These are phyloP conservation scores for Otatea glauca DNA, from an alignment of 176 grass and related monocot genomes.

Conservation along the genomic window DNA sequence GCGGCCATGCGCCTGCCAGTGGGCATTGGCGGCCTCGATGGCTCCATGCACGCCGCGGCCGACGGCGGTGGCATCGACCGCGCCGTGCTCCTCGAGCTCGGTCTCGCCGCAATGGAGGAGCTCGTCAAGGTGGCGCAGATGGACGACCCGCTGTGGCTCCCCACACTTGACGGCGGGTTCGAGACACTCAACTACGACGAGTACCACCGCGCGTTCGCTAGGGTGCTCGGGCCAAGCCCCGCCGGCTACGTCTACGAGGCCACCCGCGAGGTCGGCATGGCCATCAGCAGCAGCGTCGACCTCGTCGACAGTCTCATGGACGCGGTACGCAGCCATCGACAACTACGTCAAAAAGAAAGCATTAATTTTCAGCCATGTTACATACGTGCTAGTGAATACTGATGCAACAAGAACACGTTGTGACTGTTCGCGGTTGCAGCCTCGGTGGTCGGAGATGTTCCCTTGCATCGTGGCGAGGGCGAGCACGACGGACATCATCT, in stretches of 20 bases:
- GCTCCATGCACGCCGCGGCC: slow-evolving; percentile 23
- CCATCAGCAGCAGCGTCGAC: slow-evolving; percentile 68
- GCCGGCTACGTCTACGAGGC: slow-evolving; percentile 72
- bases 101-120: slow-evolving; percentile 91
- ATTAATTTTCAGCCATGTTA: not conserved
- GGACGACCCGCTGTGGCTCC: slow-evolving; percentile 79
- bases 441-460: slow-evolving; percentile 92
- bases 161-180: slow-evolving; percentile 36
- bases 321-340: slow-evolving; percentile 48
- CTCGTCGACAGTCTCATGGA: slow-evolving; percentile 95
- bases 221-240: slow-evolving; percentile 57
- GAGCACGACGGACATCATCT: slow-evolving; percentile 74
- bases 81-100: slow-evolving; percentile 69
- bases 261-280: slow-evolving; percentile 68
- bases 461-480: slow-evolving; percentile 82
- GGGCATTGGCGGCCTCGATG: slow-evolving; percentile 44
- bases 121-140: slow-evolving; percentile 81
- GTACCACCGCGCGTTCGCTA: slow-evolving; percentile 59
- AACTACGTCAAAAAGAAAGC: not conserved
- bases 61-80: slow-evolving; percentile 49
- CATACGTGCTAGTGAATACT: not conserved
- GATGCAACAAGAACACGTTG: not conserved
- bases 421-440: slow-evolving; percentile 40
- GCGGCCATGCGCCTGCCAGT: slow-evolving; percentile 45
- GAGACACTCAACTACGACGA: slow-evolving; percentile 77